Evolutionary conservation across 768 basidiomycete genomes (phyloP), one percentile per base, ranked within the genome.

Genomic region (Lentinula sp.): DNA sequence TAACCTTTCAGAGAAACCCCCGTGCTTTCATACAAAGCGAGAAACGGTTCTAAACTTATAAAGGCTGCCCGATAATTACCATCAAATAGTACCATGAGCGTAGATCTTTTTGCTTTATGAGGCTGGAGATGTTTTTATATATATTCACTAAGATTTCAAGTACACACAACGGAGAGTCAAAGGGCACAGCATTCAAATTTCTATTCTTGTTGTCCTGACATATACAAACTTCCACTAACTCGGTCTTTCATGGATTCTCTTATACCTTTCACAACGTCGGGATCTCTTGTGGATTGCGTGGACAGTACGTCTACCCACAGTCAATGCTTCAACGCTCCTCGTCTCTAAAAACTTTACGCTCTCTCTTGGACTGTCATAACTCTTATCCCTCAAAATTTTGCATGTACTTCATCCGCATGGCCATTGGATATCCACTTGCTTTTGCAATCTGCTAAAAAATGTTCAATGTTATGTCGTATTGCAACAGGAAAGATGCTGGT

Each of bases 261-360:
- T 67, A 98, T 98, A 70, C 93, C 96, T 57, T 98, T 98, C 78
- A 99, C 97, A 63, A 99, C 97, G 21, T 98, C 95, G 57, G 97
- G 97, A 70, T 95, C 96, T 65, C 85, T 99, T 65, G 91, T 98
- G 75, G 97, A 98, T 83, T 94, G 94, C 75, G 97, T 99, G 79
- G 97, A 99, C 88, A 97, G 97, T 99, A 88, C 89, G 97, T 91
- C 83, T 84, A 76, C 81, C 79, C 66, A 71, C 71, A 76, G 74
- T 81, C 79, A 79, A 66, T 74, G 69, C 78, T 76, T 73, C 76
- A 76, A 73, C 76, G 78, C 79, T 71, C 67, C 65, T 64, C 65
- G 67, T 46, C 70, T 64, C 65, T 69, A 48, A 59, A 42, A 59
- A 60, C 66, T 69, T 61, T 67, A 66, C 64, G 65, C 63, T 66